These are phyloP conservation scores for Aotearoamyces nothofagi DNA, from an alignment of 2,329 filamentous ascomycete species.

Conservation along the genomic window DNA sequence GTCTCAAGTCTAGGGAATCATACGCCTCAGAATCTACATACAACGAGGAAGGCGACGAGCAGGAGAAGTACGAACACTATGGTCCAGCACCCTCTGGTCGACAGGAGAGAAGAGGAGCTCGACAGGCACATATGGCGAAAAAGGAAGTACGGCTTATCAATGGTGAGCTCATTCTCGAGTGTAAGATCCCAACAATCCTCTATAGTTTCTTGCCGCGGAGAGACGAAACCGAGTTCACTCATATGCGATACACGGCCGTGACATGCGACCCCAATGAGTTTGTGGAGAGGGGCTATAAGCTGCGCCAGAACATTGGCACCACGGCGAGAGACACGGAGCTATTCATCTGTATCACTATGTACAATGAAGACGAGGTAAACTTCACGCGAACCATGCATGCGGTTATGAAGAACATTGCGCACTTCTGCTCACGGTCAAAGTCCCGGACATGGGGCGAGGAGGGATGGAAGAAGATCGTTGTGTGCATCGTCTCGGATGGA, in stretches of 20 bases:
- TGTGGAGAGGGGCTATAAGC: conserved; percentile 72
- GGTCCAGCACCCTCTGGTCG: conserved; percentile 76
- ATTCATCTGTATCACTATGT: conserved; percentile 97
- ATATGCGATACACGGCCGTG: conserved; percentile 98
- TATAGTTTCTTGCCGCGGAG: conserved; percentile 91
- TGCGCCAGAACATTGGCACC: conserved; percentile 77
- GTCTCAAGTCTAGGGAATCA: conserved; percentile 19
- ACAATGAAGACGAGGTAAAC: conserved; percentile 93
- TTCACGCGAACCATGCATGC: conserved; percentile 98
- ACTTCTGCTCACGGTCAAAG: conserved; percentile 86
- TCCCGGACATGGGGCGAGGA: conserved; percentile 93
- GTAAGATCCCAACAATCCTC: conserved; percentile 96
- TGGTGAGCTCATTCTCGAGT: conserved; percentile 91
- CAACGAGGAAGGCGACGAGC: conserved; percentile 23
- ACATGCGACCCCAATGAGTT: conserved; percentile 96
- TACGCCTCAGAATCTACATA: conserved; percentile 20
- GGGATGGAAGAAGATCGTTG: conserved; percentile 98
- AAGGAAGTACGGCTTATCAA: conserved; percentile 96
- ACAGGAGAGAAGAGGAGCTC: conserved; percentile 75
- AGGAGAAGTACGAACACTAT: conserved; percentile 62
- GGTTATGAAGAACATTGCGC: conserved; percentile 94
- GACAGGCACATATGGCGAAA: conserved; percentile 74
- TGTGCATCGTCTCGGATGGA: conserved; percentile 91
- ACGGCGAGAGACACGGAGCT: conserved; percentile 84
- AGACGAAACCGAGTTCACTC: conserved; percentile 91